phyloP scores from a whole-genome alignment of 2,329 filamentous ascomycete species.

The Exserohilum rostratum region DNA sequence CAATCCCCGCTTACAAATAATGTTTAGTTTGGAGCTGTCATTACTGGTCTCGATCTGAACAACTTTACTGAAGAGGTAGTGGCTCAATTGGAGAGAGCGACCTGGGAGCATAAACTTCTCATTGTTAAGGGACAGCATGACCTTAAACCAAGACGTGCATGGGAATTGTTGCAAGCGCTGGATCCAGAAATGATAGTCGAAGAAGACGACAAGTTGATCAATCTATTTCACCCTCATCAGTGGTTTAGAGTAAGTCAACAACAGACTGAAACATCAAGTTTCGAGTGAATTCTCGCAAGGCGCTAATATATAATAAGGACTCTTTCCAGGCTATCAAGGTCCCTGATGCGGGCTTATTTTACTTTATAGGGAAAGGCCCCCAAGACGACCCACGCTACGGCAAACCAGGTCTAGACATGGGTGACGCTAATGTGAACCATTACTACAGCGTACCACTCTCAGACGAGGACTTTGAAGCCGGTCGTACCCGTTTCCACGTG shows the following conservation, averaged over 20 bases:
- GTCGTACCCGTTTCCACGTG: constrained; percentile 5
- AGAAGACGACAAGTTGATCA: constrained; percentile 1
- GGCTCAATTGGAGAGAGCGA: not conserved
- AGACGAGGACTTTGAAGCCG: constrained; percentile 4
- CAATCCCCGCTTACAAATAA: not conserved
- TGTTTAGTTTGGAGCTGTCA: constrained; percentile 1
- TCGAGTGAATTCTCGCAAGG: not conserved
- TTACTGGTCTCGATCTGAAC: constrained; percentile 7
- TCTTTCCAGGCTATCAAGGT: not conserved
- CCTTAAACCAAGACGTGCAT: constrained; percentile 1
- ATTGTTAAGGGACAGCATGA: constrained; percentile 7
- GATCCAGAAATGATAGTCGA: constrained; percentile 2
- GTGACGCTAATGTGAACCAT: not conserved
- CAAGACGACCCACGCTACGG: constrained; percentile 6
- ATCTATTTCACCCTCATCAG: not conserved
- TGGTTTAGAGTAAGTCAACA: not conserved
- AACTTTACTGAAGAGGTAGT: constrained; percentile 4
- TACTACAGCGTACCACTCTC: constrained; percentile 6
- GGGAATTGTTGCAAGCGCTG: constrained; percentile 2
- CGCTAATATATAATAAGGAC: not conserved
- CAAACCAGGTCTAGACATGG: constrained; percentile 9
- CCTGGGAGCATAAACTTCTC: constrained; percentile 7
- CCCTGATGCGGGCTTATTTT: constrained; percentile 3
- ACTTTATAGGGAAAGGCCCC: constrained; percentile 5
- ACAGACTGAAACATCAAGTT: not conserved